Conservation (phyloP, 2,329 filamentous ascomycete genomes). For the Claviceps spartinae region DNA sequence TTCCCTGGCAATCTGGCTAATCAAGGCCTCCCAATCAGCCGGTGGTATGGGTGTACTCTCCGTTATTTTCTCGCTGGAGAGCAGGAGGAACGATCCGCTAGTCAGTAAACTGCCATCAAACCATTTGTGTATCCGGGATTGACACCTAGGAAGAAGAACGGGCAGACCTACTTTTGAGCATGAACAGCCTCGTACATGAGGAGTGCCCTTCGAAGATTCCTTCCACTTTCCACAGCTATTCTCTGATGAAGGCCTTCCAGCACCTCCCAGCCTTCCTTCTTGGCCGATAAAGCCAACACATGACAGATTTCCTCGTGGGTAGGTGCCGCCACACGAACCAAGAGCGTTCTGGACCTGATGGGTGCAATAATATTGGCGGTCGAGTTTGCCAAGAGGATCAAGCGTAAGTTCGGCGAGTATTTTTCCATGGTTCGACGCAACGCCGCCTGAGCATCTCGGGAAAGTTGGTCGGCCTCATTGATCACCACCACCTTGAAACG, state of each 20-base stretch:
- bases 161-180: slow-evolving; percentile 69
- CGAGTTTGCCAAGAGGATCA: slow-evolving; percentile 89
- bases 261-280: slow-evolving; percentile 73
- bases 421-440: slow-evolving; percentile 97
- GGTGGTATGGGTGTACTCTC: slow-evolving; percentile 83
- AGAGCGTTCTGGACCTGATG: slow-evolving; percentile 78
- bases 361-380: slow-evolving; percentile 99
- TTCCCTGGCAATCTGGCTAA: slow-evolving; percentile 78
- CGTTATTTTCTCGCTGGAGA: slow-evolving; percentile 67
- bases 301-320: slow-evolving; percentile 71
- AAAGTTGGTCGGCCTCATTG: slow-evolving; percentile 94
- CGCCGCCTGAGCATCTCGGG: slow-evolving; percentile 87
- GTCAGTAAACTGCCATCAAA: slow-evolving; percentile 5
- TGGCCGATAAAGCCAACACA: slow-evolving; percentile 56
- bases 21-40: slow-evolving; percentile 91
- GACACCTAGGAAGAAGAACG: background rate
- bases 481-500: slow-evolving; percentile 98
- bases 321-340: slow-evolving; percentile 84
- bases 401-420: slow-evolving; percentile 84
- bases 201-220: slow-evolving; percentile 78
- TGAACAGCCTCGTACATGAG: slow-evolving; percentile 97
- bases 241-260: slow-evolving; percentile 64
- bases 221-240: slow-evolving; percentile 79
- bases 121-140: background rate
- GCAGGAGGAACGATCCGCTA: slow-evolving; percentile 14